A percentile compares a stretch with the other conserved stretches of the same genome.
phyloP scores from a whole-genome alignment of 2,329 filamentous ascomycete species.

The Stachybotrys elegans region DNA sequence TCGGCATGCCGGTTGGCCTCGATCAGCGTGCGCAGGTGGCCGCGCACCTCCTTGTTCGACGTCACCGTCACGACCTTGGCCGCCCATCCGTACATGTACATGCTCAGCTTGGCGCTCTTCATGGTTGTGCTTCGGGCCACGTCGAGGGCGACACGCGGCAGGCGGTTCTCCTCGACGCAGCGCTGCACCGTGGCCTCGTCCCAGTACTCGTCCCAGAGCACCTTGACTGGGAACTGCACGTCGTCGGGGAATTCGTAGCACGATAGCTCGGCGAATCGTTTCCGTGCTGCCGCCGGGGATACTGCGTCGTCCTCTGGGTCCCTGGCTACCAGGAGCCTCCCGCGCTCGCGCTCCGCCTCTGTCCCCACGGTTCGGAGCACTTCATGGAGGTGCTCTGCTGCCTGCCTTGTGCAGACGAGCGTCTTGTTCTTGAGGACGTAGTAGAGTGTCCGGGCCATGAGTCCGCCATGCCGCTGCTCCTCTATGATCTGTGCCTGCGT shows the following conservation, averaged over 20 bases:
- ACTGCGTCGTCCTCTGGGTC: constrained; percentile 9
- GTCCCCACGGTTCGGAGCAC: constrained; percentile 32
- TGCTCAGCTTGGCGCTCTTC: constrained; percentile 30
- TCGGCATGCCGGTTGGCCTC: constrained; percentile 21
- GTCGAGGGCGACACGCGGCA: constrained; percentile 28
- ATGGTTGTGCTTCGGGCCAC: constrained; percentile 25
- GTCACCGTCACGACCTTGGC: constrained; percentile 28
- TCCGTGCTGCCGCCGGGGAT: constrained; percentile 12
- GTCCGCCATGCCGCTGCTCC: constrained; percentile 22
- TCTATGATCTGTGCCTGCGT: constrained; percentile 30
- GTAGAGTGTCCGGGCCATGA: constrained; percentile 30
- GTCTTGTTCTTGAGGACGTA: constrained; percentile 24
- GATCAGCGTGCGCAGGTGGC: constrained; percentile 28
- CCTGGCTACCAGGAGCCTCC: constrained; percentile 26
- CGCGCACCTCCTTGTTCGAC: constrained; percentile 35
- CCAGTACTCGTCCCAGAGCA: constrained; percentile 21
- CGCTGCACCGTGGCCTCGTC: constrained; percentile 17
- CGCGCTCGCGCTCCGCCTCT: constrained; percentile 28
- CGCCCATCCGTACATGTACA: constrained; percentile 35
- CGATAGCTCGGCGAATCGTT: constrained; percentile 26
- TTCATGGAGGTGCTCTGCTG: constrained; percentile 33
- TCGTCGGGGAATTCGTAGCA: constrained; percentile 22
- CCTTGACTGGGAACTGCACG: constrained; percentile 28
- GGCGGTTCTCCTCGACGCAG: constrained; percentile 16
- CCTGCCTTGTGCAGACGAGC: constrained; percentile 32